These are phyloP conservation scores for Hypomontagnella submonticulosa DNA, from an alignment of 495 filamentous ascomycete species.

Conservation along the genomic window DNA sequence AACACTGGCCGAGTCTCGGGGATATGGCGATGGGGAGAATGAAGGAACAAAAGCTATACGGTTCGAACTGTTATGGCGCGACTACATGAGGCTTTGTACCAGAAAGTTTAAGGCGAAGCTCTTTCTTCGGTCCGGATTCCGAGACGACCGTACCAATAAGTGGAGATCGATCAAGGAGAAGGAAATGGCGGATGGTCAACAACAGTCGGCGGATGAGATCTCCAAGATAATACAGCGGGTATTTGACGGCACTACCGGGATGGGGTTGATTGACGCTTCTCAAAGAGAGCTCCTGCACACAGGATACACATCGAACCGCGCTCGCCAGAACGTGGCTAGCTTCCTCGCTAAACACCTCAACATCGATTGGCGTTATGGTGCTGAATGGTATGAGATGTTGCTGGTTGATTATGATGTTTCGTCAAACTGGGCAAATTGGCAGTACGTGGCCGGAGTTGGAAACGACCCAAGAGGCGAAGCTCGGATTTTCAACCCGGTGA, in stretches of 20 bases:
- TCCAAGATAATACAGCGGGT: conserved; percentile 60
- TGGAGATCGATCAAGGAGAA: conserved; percentile 54
- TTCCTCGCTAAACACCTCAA: conserved; percentile 76
- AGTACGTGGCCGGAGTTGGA: conserved; percentile 77
- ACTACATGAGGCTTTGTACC: conserved; percentile 78
- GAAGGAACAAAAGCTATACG: conserved; percentile 73
- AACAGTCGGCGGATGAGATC: conserved; percentile 48
- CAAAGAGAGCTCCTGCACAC: conserved; percentile 75
- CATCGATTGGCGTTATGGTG: conserved; percentile 81
- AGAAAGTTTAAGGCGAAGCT: conserved; percentile 70
- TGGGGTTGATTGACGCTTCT: conserved; percentile 75
- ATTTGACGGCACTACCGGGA: conserved; percentile 71
- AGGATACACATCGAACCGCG: conserved; percentile 77
- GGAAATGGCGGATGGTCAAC: conserved; percentile 42
- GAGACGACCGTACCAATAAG: conserved; percentile 52
- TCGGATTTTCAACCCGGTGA: conserved; percentile 77
- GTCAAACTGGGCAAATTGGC: conserved; percentile 83
- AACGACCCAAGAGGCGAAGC: conserved; percentile 74
- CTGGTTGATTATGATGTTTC: conserved; percentile 77
- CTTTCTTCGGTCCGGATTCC: conserved; percentile 70
- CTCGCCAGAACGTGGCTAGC: conserved; percentile 75
- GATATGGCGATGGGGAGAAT: conserved; percentile 73
- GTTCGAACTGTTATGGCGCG: conserved; percentile 78
- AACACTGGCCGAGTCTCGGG: conserved; percentile 48
- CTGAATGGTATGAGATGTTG: conserved; percentile 79